phyloP scores from a whole-genome alignment of 257 asterid genomes.

The Solanum peruvianum region DNA sequence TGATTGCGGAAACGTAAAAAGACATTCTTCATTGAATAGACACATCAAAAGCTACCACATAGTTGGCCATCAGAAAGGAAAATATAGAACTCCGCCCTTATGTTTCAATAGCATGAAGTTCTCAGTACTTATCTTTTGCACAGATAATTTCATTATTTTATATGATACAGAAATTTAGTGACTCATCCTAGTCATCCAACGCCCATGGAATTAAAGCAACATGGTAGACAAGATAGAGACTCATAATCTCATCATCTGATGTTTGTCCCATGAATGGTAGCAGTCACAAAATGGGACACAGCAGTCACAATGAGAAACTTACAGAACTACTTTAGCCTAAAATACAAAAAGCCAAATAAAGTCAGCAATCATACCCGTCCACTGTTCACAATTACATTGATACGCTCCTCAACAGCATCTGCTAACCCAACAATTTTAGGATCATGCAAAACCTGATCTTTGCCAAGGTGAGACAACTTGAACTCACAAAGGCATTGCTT shows the following conservation, averaged over 20 bases:
- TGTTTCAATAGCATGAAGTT: neutral
- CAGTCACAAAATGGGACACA: neutral
- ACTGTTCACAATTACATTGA: slow-evolving; percentile 48
- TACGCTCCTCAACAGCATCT: slow-evolving; percentile 80
- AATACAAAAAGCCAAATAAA: neutral
- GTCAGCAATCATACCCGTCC: slow-evolving; percentile 47
- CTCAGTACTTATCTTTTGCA: neutral
- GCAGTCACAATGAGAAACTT: neutral
- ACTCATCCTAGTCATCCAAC: neutral
- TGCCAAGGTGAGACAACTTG: slow-evolving; percentile 38
- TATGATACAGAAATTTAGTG: neutral
- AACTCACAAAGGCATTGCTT: slow-evolving; percentile 82
- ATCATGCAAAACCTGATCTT: slow-evolving; percentile 26
- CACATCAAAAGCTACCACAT: neutral
- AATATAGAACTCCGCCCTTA: neutral
- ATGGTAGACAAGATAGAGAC: neutral
- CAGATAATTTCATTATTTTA: neutral
- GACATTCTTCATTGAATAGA: neutral
- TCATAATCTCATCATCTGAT: neutral
- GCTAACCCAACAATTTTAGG: slow-evolving; percentile 51
- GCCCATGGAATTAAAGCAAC: neutral
- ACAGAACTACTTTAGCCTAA: neutral
- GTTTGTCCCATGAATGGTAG: neutral
- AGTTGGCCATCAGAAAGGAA: neutral
- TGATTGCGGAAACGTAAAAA: neutral